phyloP scores from a whole-genome alignment of 805 yeast species.

The Ogataea angusta region DNA sequence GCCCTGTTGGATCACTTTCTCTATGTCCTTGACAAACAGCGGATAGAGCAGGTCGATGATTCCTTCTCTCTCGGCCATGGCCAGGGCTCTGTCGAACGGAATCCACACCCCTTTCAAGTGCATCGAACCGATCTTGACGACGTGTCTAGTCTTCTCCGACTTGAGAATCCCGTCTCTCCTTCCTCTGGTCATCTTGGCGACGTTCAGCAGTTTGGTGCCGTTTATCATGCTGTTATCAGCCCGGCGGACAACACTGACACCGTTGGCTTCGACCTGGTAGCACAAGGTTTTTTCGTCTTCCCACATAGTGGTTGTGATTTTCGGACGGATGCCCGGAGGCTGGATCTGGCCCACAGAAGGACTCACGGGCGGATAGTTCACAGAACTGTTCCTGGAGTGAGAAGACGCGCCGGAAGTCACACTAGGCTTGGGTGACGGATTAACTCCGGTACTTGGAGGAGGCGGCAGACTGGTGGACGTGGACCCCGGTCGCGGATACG shows the following conservation, averaged over 20 bases:
- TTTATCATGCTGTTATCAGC: conserved; percentile 70
- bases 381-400: conserved; percentile 13
- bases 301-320: conserved; percentile 69
- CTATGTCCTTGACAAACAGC: conserved; percentile 59
- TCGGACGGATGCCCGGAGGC: conserved; percentile 47
- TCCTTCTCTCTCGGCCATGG: conserved; percentile 62
- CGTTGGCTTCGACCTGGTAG: conserved; percentile 66
- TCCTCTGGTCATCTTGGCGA: conserved; percentile 69
- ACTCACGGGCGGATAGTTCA: conserved; percentile 23
- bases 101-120: conserved; percentile 72
- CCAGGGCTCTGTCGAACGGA: conserved; percentile 64
- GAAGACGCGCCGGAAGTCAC: conserved; percentile 8
- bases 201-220: conserved; percentile 63
- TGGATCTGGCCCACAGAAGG: conserved; percentile 38
- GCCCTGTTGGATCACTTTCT: conserved; percentile 35
- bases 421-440: conserved; percentile 7
- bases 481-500: conserved; percentile 15
- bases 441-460: conserved; percentile 10
- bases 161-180: conserved; percentile 68
- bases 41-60: conserved; percentile 55
- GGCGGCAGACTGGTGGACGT: conserved; percentile 14
- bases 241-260: conserved; percentile 59
- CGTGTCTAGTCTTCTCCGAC: conserved; percentile 59
- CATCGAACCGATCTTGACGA: conserved; percentile 70
- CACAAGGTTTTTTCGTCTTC: conserved; percentile 67